Percentiles rank a stretch among this genome's conserved stretches.
phyloP scores from a whole-genome alignment of 228 moss, liverwort and hornwort genomes.

The Sphagnum fallax region DNA sequence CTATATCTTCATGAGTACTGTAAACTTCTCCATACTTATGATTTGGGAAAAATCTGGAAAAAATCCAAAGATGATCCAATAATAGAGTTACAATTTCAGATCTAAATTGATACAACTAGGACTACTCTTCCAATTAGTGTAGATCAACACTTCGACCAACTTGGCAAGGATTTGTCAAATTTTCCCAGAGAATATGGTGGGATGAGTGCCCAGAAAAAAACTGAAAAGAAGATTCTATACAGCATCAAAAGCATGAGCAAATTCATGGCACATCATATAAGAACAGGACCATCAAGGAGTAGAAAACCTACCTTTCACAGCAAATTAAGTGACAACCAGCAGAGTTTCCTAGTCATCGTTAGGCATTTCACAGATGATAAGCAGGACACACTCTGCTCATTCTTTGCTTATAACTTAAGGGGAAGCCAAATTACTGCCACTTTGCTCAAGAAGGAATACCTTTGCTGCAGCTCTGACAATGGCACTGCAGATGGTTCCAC shows the following conservation, averaged over 20 bases:
- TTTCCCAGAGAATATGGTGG: no score
- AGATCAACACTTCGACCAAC: no score
- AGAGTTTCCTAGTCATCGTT: not conserved
- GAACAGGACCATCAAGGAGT: not conserved
- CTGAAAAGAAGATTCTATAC: no score
- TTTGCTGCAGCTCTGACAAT: slow-evolving; percentile 53
- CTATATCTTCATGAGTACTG: not conserved
- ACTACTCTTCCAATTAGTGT: no score
- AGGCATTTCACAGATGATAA: not conserved
- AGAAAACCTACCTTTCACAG: not conserved
- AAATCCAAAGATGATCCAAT: no score
- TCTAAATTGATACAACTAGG: no score
- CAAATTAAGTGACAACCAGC: not conserved
- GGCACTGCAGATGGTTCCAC: slow-evolving; percentile 52
- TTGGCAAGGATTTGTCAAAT: no score
- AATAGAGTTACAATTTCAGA: no score
- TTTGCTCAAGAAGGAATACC: slow-evolving; percentile 9
- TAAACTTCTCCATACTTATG: no score
- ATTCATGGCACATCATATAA: not conserved
- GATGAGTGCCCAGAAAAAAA: no score
- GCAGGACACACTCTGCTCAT: not conserved
- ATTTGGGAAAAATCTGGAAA: not conserved
- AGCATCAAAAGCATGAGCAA: not conserved
- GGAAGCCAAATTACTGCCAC: not conserved
- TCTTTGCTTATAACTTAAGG: not conserved